Conservation (phyloP, 2,329 filamentous ascomycete genomes). For the Epichloe festucae region DNA sequence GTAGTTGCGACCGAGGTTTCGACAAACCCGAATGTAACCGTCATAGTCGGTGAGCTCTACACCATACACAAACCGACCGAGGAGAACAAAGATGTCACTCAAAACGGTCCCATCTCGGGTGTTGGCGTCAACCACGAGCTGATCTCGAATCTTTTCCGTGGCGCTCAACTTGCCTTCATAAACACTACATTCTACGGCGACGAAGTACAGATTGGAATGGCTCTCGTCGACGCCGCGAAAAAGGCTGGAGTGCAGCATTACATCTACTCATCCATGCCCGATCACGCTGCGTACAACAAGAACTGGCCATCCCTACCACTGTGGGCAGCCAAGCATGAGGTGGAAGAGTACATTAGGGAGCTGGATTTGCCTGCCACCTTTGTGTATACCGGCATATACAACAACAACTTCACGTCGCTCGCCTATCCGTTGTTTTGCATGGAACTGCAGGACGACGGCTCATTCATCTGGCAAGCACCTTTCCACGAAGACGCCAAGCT, state of each 20-base stretch:
- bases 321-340: conserved; percentile 84
- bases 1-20: conserved; percentile 80
- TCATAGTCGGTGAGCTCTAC: conserved; percentile 53
- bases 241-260: conserved; percentile 76
- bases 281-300: conserved; percentile 69
- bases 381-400: conserved; percentile 94
- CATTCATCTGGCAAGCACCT: conserved; percentile 84
- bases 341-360: conserved; percentile 81
- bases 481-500: conserved; percentile 83
- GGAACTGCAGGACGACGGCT: conserved; percentile 72
- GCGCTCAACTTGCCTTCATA: conserved; percentile 83
- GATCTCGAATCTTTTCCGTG: conserved; percentile 67
- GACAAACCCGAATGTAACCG: conserved; percentile 61
- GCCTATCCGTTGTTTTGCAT: conserved; percentile 92
- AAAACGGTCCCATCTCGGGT: conserved; percentile 48
- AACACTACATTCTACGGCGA: conserved; percentile 97
- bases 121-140: conserved; percentile 59
- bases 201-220: conserved; percentile 78
- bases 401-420: conserved; percentile 95
- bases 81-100: conserved; percentile 49
- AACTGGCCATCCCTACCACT: conserved; percentile 74
- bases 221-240: conserved; percentile 80
- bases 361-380: conserved; percentile 79
- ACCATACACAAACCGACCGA: conserved; percentile 38
- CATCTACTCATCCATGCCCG: conserved; percentile 94